Evolutionary conservation across 495 filamentous ascomycete species (phyloP), one percentile per base, ranked within the genome.

Genomic region (Aspergillus saccharolyticus): DNA sequence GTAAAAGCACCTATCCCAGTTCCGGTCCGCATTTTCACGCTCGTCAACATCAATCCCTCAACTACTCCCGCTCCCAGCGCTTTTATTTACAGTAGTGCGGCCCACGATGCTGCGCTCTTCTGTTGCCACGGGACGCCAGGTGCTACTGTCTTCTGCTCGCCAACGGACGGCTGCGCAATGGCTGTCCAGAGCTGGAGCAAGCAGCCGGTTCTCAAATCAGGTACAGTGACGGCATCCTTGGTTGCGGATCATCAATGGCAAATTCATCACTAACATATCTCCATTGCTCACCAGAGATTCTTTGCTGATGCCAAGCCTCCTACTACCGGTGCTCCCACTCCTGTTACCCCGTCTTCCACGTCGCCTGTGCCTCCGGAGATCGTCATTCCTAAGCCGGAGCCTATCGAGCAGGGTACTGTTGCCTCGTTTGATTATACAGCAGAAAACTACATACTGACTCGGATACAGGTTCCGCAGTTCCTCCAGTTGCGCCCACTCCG

Each of bases 341-440:
- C 75, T 44, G 74, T 61, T 24, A 65, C 76, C 46, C 77, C 77
- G 52, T 78, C 81, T 19, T 74, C 78, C 53, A 66, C 74, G 43
- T 74, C 83, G n/a, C 72, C 77, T 46, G 80, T 89, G 47, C 74
- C 83, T 24, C 73, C 83, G 46, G 78, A 86, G 63, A 80, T 84
- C 48, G 75, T 39, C 33, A 8, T 86, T 12, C 83, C 89, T 28
- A 80, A 80, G 56, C 82, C 83, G 8, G 70, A 79, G 2, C 69
- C 84, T 47, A 70, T 74, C 51, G 71, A 71, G 58, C 66, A 75
- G 65, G 78, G 73, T 65, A 71, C 65, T 54, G 70, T 73, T 49
- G 73, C 70, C 47, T 55, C 52, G 55, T 56, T 56, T 54, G 46
- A 64, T 25, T 20, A 18, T 33, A 45, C 33, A 33, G 20, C 24